phyloP scores from a whole-genome alignment of 352 stramenopile genomes.

The Saprolegnia diclina region DNA sequence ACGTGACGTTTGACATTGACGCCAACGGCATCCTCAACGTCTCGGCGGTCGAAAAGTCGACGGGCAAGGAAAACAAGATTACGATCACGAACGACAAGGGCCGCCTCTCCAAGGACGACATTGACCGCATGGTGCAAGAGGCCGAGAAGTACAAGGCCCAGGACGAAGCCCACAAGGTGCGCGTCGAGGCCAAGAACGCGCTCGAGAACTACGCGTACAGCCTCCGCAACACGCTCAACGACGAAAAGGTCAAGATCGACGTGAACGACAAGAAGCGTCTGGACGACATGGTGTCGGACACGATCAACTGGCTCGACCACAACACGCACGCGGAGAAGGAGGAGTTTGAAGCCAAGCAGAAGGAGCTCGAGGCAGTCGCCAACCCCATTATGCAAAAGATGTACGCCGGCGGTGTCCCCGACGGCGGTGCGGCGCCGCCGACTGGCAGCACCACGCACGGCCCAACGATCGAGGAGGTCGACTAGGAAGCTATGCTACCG shows the following conservation, averaged over 20 bases:
- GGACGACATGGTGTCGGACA: conserved; percentile 48
- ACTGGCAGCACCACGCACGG: neutral
- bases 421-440: neutral
- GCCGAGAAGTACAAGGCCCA: conserved; percentile 89
- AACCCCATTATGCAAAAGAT: conserved; percentile 76
- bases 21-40: conserved; percentile 86
- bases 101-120: conserved; percentile 86
- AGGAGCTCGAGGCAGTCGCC: conserved; percentile 68
- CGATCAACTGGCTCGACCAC: conserved; percentile 59
- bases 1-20: conserved; percentile 77
- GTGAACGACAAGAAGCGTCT: conserved; percentile 50
- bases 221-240: conserved; percentile 73
- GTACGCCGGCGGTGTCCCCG: conserved; percentile 34
- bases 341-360: conserved; percentile 81
- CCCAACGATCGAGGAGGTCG: conserved; percentile 21
- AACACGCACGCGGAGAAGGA: conserved; percentile 68
- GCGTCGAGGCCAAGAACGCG: conserved; percentile 70
- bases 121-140: conserved; percentile 90
- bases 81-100: conserved; percentile 94
- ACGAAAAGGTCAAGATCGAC: conserved; percentile 79
- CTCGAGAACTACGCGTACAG: conserved; percentile 89
- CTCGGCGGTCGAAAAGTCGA: conserved; percentile 60
- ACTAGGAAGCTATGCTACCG: neutral
- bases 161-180: conserved; percentile 64
- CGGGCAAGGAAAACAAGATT: conserved; percentile 91